Percentiles rank a stretch among this genome's conserved stretches.
These are phyloP conservation scores for Coprinopsis cinerea DNA, from an alignment of 768 basidiomycete genomes.

Conservation along the genomic window DNA sequence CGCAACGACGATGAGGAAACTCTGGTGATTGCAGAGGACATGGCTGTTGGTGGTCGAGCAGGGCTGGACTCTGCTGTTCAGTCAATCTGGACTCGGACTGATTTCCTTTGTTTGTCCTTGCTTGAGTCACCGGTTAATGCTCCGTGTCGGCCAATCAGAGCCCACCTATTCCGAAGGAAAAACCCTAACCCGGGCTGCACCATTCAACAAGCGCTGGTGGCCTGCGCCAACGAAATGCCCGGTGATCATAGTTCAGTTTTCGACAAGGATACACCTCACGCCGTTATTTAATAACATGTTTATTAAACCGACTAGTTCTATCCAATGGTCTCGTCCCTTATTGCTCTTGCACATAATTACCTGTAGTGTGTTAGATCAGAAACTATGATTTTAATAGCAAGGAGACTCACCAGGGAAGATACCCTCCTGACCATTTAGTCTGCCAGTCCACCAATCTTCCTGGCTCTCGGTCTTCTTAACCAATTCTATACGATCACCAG, in stretches of 20 bases:
- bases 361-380: conserved; percentile 25
- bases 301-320: too few species aligned
- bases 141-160: conserved; percentile 24
- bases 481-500: conserved; percentile 88
- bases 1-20: conserved; percentile 11
- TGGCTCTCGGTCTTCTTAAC: conserved; percentile 73
- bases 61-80: background rate
- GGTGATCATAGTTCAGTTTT: too few species aligned
- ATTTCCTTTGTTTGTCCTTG: conserved; percentile 20
- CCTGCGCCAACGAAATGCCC: too few species aligned
- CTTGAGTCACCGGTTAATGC: background rate
- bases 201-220: too few species aligned
- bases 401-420: conserved; percentile 76
- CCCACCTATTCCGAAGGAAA: conserved; percentile 16
- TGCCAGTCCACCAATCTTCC: conserved; percentile 98
- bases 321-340: too few species aligned
- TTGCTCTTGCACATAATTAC: conserved; percentile 64
- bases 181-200: too few species aligned
- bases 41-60: conserved; percentile 4
- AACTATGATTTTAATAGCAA: background rate
- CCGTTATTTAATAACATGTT: too few species aligned
- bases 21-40: conserved; percentile 14
- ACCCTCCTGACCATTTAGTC: conserved; percentile 73
- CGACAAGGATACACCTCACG: too few species aligned
- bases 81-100: conserved; percentile 12